A percentile compares a stretch with the other conserved stretches of the same genome.
These are phyloP conservation scores for Betula pendula DNA, from an alignment of 306 rosid species.

Conservation along the genomic window DNA sequence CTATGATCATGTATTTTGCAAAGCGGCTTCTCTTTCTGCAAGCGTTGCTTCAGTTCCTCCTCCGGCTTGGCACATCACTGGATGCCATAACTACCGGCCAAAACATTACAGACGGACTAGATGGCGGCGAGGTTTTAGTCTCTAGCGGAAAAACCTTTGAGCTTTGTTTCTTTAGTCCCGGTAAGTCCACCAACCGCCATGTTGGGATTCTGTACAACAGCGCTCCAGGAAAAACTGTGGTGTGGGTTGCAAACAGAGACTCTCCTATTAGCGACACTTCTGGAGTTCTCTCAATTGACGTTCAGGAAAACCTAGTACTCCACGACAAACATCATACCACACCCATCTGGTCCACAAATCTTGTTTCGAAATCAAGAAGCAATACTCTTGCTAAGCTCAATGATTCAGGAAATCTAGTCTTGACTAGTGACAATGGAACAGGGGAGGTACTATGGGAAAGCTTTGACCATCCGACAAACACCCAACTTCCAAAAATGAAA, in stretches of 20 bases:
- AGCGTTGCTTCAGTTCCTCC: not conserved
- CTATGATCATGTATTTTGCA: not conserved
- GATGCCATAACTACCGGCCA: slow-evolving; percentile 34
- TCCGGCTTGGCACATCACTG: not conserved
- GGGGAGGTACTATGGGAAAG: slow-evolving; percentile 28
- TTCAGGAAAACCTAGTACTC: slow-evolving; percentile 40
- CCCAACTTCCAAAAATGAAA: slow-evolving; percentile 11
- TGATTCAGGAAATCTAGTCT: slow-evolving; percentile 31
- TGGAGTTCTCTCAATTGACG: slow-evolving; percentile 34
- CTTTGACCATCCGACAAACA: slow-evolving; percentile 31
- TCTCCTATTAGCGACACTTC: slow-evolving; percentile 23
- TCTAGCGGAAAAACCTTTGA: slow-evolving; percentile 48
- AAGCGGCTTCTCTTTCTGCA: not conserved
- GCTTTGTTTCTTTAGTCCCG: slow-evolving; percentile 65
- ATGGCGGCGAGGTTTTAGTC: slow-evolving; percentile 39
- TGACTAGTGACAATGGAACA: not conserved
- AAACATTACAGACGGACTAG: slow-evolving; percentile 35
- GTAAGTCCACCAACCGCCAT: slow-evolving; percentile 38
- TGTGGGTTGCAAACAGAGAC: slow-evolving; percentile 78
- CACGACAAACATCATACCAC: not conserved
- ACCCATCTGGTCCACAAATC: slow-evolving; percentile 20
- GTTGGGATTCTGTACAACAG: slow-evolving; percentile 64
- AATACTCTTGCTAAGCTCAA: slow-evolving; percentile 14
- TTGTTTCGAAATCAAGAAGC: not conserved
- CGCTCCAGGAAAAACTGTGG: slow-evolving; percentile 34